Base-by-base conservation (phyloP, 2,329 filamentous ascomycete species). In the Fusarium newnesense region DNA sequence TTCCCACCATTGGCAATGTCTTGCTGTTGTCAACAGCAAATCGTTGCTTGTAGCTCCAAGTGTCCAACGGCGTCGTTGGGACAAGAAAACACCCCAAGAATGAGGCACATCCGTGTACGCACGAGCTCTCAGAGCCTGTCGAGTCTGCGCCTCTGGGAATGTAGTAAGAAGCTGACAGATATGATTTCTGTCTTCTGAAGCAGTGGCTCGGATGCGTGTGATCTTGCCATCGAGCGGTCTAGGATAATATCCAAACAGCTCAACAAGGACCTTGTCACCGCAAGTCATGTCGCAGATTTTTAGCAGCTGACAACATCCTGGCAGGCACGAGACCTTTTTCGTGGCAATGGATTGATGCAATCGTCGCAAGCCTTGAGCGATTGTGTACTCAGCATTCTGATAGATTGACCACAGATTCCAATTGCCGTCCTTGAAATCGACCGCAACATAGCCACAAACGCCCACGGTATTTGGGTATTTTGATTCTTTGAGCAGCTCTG, bases 51-150 rank as follows among this genome's bases (percentile, higher is more conserved):
- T 78, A 19, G 75, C 74, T 26, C 76, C 76, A 4, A 78, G 74
- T n/a, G 76, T 76, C 76, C 76, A 78, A 16, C 75, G 75, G 2
- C 75, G 74, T 18, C 75, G 75, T 54, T 77, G 76, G 19, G 76
- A 78, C 9, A 84, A 75, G 65, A 84, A 85, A 36, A 85, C 83
- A 32, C 78, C 80, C 77, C 81, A 79, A 24, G 77, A 77, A 61
- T 81, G 79, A 3, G 82, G 82, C 15, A 83, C 82, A 57, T 83
- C 80, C 5, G 83, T 84, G 68, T 77, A 84, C 13, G 83, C 83
- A 30, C 79, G 77, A 10, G 84, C 83, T n/a, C 77, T 74, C 12
- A 85, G 74, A 1, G 83, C 82, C 67, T 85, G 83, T 2, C 81
- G 77, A 9, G 82, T 85, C 43, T 79, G 78, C 7, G 79, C 79